Conservation (phyloP, 495 filamentous ascomycete genomes). For the Lineolata rhizophorae region DNA sequence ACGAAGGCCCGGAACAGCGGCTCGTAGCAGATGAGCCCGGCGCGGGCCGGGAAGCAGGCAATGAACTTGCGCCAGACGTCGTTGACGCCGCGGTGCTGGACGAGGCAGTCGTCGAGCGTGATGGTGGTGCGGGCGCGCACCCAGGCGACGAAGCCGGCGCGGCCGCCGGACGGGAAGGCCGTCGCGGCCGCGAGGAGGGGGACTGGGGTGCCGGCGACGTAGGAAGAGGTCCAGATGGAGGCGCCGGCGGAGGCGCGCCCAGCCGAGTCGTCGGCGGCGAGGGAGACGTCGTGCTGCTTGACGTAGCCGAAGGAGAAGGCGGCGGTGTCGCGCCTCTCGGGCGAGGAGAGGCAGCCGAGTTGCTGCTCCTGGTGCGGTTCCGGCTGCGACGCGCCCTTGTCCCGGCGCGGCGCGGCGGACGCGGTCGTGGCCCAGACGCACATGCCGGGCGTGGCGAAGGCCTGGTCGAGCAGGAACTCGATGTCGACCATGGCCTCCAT, state of each 20-base stretch:
- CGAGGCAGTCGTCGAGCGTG: slow-evolving; percentile 43
- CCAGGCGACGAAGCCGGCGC: slow-evolving; percentile 54
- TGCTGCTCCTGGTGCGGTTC: slow-evolving; percentile 40
- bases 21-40: slow-evolving; percentile 65
- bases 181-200: slow-evolving; percentile 42
- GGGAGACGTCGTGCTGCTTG: background rate
- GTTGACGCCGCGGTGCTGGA: slow-evolving; percentile 60
- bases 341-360: too few species aligned
- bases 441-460: slow-evolving; percentile 53
- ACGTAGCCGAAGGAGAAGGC: background rate
- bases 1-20: slow-evolving; percentile 69
- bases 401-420: slow-evolving; percentile 25
- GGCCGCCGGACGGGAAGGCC: slow-evolving; percentile 47
- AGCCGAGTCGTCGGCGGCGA: too few species aligned
- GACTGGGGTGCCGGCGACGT: slow-evolving; percentile 31
- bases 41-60: slow-evolving; percentile 44
- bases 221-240: slow-evolving; percentile 40
- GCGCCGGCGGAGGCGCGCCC: background rate
- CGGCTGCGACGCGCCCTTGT: slow-evolving; percentile 23
- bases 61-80: slow-evolving; percentile 63
- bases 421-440: slow-evolving; percentile 35
- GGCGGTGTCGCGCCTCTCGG: slow-evolving; percentile 9
- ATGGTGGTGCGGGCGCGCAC: slow-evolving; percentile 51
- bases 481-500: slow-evolving; percentile 77
- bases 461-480: slow-evolving; percentile 48